Conservation (phyloP, 2,329 filamentous ascomycete species). For the Scopulariopsis brevicaulis region DNA sequence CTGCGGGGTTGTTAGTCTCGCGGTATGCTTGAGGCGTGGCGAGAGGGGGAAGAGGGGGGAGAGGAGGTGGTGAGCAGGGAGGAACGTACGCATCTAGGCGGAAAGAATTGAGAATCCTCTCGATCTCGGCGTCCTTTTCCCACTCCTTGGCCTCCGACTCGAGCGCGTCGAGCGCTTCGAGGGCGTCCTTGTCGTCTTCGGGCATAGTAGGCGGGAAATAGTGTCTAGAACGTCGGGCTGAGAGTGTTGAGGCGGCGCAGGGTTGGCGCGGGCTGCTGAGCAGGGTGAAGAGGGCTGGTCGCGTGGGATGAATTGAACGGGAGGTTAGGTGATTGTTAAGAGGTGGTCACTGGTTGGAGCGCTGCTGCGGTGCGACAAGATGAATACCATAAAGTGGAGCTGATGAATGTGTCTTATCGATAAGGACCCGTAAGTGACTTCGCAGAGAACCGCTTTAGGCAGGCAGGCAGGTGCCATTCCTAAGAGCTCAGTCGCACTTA, state of each 20-base stretch:
- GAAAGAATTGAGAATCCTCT: slow-evolving; percentile 86
- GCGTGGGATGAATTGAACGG: neutral
- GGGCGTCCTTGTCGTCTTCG: slow-evolving; percentile 49
- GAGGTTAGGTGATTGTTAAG: too few relatives aligned
- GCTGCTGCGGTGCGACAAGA: too few relatives aligned
- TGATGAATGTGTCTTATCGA: too few relatives aligned
- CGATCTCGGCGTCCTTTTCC: slow-evolving; percentile 93
- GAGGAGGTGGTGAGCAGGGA: neutral
- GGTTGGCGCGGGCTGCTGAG: neutral
- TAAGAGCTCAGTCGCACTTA: too few relatives aligned
- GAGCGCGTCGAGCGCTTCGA: slow-evolving; percentile 71
- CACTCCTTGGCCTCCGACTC: slow-evolving; percentile 83
- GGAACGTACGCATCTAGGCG: slow-evolving; percentile 47
- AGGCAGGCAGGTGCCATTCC: too few relatives aligned
- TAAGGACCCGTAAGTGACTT: too few relatives aligned
- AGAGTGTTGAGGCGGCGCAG: neutral
- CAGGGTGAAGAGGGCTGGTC: neutral
- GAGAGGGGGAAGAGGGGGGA: slow-evolving; percentile 4
- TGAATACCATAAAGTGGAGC: too few relatives aligned
- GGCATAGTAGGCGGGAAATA: slow-evolving; percentile 14
- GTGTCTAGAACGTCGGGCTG: neutral
- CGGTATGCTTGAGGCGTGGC: neutral
- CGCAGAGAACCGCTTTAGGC: too few relatives aligned
- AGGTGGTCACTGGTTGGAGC: too few relatives aligned
- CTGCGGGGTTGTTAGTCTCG: slow-evolving; percentile 24